Base-by-base conservation (phyloP, 2,329 filamentous ascomycete species). In the Dactylellina drechsleri region DNA sequence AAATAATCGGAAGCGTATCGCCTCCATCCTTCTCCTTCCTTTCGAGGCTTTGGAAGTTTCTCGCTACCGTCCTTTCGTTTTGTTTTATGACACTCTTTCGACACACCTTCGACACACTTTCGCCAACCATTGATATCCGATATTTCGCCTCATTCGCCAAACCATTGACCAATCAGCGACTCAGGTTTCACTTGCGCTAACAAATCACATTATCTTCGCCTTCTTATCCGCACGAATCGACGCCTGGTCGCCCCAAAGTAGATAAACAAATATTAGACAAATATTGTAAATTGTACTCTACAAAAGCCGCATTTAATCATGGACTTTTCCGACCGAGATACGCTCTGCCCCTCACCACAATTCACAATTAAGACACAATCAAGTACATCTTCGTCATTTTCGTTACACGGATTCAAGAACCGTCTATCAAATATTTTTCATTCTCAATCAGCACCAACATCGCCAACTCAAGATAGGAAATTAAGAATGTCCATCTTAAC, bases 371-470 rank as follows among this genome's bases (percentile, higher is more conserved):
- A 76, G 52, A 71, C 72, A 18, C 54, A 70, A 65, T 49, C 54
- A 20, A 76, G 72, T 54, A 76, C 66, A 71, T 70, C 65, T 6
- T 76, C 72, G 28, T 59, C 71, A 20, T 76, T 76, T 26, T 76
- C 72, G 15, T 18, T 76, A 61, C 40, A 76, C 60, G 47, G 64
- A 5, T 71, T 76, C 36, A 76, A 71, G 53, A 71, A 66, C 36
- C 58, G 72, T 61, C 56, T 76, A 66, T 70, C 72, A 66, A 71
- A 66, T 36, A 70, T 76, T n/a, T 70, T 71, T 26, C 66, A 71
- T 15, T 59, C 72, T 59, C 50, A 56, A 8, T 76, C 72, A 49
- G 72, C 62, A 28, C 66, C 65, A 13, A 56, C 59, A 28, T 70
- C 72, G 8, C 65, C 65, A 26, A 71, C 60, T 20, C 66, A 61